phyloP scores from a whole-genome alignment of 2,329 filamentous ascomycete species.

The Epichloe brachyelytri region DNA sequence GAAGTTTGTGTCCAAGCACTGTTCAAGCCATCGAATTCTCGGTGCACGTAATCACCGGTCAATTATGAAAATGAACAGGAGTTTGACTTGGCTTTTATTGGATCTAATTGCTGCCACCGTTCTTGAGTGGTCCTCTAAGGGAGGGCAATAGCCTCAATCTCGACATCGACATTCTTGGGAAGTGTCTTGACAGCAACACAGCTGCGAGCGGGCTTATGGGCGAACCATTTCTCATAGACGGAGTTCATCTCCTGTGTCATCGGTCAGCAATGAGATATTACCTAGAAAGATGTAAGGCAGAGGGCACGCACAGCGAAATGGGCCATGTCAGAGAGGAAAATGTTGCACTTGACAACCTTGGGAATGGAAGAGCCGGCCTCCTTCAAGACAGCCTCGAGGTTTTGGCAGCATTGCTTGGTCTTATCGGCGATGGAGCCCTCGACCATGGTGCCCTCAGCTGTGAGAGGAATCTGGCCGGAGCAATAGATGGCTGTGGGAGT shows the following conservation, averaged over 20 bases:
- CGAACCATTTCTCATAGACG: conserved; percentile 73
- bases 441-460: conserved; percentile 40
- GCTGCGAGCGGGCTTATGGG: conserved; percentile 73
- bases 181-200: conserved; percentile 85
- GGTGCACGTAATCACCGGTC: not conserved
- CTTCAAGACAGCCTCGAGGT: conserved; percentile 71
- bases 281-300: too few relatives aligned
- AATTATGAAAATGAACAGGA: not conserved
- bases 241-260: conserved; percentile 57
- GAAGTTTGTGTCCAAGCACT: not conserved
- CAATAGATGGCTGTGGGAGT: conserved; percentile 53
- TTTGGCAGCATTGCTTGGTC: conserved; percentile 53
- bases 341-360: conserved; percentile 80
- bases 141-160: conserved; percentile 80
- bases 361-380: conserved; percentile 67
- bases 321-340: conserved; percentile 86
- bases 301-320: conserved; percentile 53
- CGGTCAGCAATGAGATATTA: not conserved
- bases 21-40: not conserved
- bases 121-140: conserved; percentile 26
- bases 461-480: conserved; percentile 61
- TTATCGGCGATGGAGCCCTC: conserved; percentile 50
- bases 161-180: conserved; percentile 73
- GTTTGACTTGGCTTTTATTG: not conserved
- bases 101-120: not conserved